A percentile compares a stretch with the other conserved stretches of the same genome.
Conservation (phyloP, 345 rosid genomes). For the Lumnitzera racemosa region DNA sequence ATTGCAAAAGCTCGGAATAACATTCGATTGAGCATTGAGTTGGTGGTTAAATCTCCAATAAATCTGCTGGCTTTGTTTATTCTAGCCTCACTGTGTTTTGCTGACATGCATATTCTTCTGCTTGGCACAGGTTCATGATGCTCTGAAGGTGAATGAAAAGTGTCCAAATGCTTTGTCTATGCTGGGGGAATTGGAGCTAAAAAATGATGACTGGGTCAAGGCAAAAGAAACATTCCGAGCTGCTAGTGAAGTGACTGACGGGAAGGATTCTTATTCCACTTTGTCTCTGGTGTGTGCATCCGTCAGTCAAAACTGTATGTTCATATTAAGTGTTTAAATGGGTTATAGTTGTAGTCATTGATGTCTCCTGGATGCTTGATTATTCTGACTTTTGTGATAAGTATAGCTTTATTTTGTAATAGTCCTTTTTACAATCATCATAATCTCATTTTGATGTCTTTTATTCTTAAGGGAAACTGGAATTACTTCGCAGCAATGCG, state of each 20-base stretch:
- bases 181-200: conserved; percentile 98
- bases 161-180: conserved; percentile 81
- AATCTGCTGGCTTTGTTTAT: neutral
- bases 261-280: conserved; percentile 91
- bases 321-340: no score
- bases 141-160: conserved; percentile 82
- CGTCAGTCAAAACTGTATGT: no score
- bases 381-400: no score
- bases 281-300: conserved; percentile 68
- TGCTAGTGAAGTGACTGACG: conserved; percentile 88
- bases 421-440: no score
- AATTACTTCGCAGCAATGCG: conserved; percentile 96
- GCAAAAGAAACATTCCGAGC: conserved; percentile 97
- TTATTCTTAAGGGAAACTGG: conserved; percentile 78
- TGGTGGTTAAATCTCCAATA: conserved; percentile 40
- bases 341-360: no score
- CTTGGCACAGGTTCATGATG: conserved; percentile 63
- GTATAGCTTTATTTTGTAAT: no score
- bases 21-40: conserved; percentile 86
- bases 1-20: conserved; percentile 83
- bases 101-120: conserved; percentile 1
- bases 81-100: conserved; percentile 10
- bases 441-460: conserved; percentile 6
- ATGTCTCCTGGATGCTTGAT: no score
- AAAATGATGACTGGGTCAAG: conserved; percentile 99